These are phyloP conservation scores for Lathyrus aphaca DNA, from an alignment of 306 rosid genomes.

Conservation along the genomic window DNA sequence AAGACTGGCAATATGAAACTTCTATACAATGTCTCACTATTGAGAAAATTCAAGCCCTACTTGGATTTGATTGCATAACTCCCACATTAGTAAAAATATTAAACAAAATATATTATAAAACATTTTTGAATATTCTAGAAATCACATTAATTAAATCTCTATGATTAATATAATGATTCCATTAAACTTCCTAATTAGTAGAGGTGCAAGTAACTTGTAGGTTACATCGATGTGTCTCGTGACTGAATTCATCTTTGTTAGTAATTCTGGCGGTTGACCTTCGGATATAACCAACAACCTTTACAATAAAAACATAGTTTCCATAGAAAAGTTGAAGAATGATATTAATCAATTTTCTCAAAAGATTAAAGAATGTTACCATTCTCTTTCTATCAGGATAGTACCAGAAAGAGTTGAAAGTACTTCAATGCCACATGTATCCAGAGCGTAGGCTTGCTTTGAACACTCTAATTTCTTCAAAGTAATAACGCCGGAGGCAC, in stretches of 20 bases:
- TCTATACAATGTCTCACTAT: background rate
- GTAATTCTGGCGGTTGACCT: slow-evolving; percentile 61
- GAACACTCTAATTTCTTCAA: too few species aligned
- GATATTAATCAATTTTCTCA: too few species aligned
- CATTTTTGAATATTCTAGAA: too few species aligned
- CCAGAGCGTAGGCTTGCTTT: too few species aligned
- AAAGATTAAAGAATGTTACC: slow-evolving; percentile 57
- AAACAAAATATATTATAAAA: too few species aligned
- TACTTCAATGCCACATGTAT: slow-evolving; percentile 76
- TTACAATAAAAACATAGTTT: slow-evolving; percentile 13
- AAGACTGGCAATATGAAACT: background rate
- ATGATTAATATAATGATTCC: too few species aligned
- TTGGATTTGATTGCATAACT: too few species aligned
- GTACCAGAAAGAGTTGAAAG: slow-evolving; percentile 90
- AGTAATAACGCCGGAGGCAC: too few species aligned
- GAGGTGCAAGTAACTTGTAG: slow-evolving; percentile 83
- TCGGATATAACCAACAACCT: slow-evolving; percentile 93
- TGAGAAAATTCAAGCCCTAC: background rate
- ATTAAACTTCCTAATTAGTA: too few species aligned
- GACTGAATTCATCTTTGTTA: slow-evolving; percentile 72
- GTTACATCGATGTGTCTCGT: slow-evolving; percentile 80
- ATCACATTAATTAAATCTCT: too few species aligned
- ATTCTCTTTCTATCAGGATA: slow-evolving; percentile 92
- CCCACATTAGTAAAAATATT: too few species aligned
- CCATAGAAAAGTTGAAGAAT: too few species aligned